A percentile compares a stretch with the other conserved stretches of the same genome.
phyloP scores from a whole-genome alignment of 140 eudicot species.

The Anethum foeniculum region DNA sequence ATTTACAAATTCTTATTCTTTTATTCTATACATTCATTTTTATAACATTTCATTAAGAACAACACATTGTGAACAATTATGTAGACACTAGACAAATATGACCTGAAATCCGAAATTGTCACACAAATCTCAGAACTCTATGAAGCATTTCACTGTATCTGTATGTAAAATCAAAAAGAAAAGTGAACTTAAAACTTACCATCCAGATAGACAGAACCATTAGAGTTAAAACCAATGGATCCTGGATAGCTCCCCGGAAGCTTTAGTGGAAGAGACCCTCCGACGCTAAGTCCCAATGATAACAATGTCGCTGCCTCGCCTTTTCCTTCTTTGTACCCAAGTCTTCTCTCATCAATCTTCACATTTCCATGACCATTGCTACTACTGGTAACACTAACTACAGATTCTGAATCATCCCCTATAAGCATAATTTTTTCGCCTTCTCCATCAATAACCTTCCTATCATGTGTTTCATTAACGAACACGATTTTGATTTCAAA shows the following conservation, averaged over 20 bases:
- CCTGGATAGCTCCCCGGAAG: conserved; percentile 12
- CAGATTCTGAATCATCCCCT: conserved; percentile 7
- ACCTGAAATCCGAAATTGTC: not conserved
- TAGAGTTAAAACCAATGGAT: conserved; percentile 5
- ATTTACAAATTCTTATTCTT: not conserved
- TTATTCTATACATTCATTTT: not conserved
- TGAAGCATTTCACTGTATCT: not conserved
- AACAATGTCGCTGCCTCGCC: not conserved
- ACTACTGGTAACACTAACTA: not conserved
- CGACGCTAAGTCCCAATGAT: not conserved
- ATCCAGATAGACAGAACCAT: conserved; percentile 1
- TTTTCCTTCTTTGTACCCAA: not conserved
- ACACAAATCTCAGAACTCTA: not conserved
- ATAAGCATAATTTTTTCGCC: not conserved
- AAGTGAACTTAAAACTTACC: not conserved
- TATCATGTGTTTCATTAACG: not conserved
- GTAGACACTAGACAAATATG: not conserved
- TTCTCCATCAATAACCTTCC: not conserved
- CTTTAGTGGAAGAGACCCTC: conserved; percentile 9
- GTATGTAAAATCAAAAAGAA: not conserved
- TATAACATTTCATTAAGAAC: not conserved
- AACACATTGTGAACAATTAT: not conserved
- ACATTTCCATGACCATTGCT: conserved; percentile 7
- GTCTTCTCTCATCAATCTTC: not conserved
- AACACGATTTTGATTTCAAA: not conserved